phyloP scores from a whole-genome alignment of 2,329 filamentous ascomycete genomes.

The Escovopsis weberi region DNA sequence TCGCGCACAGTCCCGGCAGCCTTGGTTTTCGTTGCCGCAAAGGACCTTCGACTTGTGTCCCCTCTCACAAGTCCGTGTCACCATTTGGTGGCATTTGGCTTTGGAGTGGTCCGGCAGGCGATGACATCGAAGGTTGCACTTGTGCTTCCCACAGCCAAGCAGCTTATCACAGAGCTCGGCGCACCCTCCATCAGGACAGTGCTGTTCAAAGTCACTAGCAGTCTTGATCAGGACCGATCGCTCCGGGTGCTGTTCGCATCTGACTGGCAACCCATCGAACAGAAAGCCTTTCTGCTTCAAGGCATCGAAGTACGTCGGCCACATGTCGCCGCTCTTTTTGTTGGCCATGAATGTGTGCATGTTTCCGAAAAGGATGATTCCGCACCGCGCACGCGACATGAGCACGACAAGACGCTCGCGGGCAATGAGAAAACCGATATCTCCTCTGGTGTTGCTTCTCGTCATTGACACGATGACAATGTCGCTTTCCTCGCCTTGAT shows the following conservation, averaged over 20 bases:
- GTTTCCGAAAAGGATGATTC: slow-evolving; percentile 56
- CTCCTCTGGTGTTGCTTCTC: slow-evolving; percentile 44
- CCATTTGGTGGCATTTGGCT: slow-evolving; percentile 16
- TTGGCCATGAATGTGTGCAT: slow-evolving; percentile 49
- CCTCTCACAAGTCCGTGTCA: slow-evolving; percentile 34
- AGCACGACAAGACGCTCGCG: slow-evolving; percentile 57
- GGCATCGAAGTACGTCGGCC: slow-evolving; percentile 41
- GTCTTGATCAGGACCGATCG: slow-evolving; percentile 29
- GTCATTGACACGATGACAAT: slow-evolving; percentile 57
- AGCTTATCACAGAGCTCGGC: slow-evolving; percentile 36
- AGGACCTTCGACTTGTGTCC: slow-evolving; percentile 32
- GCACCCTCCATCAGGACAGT: slow-evolving; percentile 59
- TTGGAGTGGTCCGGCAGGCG: slow-evolving; percentile 42
- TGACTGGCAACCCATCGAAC: slow-evolving; percentile 45
- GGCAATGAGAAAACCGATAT: slow-evolving; percentile 57
- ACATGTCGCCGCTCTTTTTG: slow-evolving; percentile 26
- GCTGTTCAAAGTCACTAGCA: slow-evolving; percentile 42
- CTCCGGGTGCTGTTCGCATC: slow-evolving; percentile 45
- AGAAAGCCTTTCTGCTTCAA: slow-evolving; percentile 37
- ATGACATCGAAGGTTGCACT: slow-evolving; percentile 48
- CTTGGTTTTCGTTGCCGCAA: slow-evolving; percentile 27
- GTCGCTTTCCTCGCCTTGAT: slow-evolving; percentile 63
- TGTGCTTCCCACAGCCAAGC: slow-evolving; percentile 44
- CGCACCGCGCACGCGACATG: slow-evolving; percentile 50
- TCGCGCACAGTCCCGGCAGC: slow-evolving; percentile 36